These are phyloP conservation scores for Lithohypha guttulata DNA, from an alignment of 2,329 filamentous ascomycete genomes.

Conservation along the genomic window DNA sequence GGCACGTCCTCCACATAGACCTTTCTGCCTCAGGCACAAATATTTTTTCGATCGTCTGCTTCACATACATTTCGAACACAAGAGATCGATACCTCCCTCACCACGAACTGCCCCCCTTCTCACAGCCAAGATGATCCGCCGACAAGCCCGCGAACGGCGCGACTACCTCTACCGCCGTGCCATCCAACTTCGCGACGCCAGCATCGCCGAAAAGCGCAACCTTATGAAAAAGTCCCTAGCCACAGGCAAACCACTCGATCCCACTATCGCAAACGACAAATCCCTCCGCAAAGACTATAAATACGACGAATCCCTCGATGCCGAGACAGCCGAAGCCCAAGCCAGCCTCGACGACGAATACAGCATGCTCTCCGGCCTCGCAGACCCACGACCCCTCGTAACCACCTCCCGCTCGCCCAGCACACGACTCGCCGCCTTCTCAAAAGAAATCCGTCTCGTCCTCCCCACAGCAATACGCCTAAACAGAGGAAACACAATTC, in stretches of 20 bases:
- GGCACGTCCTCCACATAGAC: too few relatives aligned
- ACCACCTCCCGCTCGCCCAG: slow-evolving; percentile 86
- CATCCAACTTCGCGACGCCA: slow-evolving; percentile 76
- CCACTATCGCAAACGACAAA: slow-evolving; percentile 77
- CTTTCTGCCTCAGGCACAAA: too few relatives aligned
- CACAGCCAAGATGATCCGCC: slow-evolving; percentile 32
- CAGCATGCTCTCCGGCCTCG: slow-evolving; percentile 75
- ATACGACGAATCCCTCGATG: slow-evolving; percentile 76
- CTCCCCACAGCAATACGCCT: slow-evolving; percentile 77
- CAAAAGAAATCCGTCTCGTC: slow-evolving; percentile 78
- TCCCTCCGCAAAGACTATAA: slow-evolving; percentile 75
- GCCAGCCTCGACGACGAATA: slow-evolving; percentile 86
- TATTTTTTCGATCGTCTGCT: neutral
- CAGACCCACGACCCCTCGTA: slow-evolving; percentile 79
- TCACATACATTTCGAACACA: neutral
- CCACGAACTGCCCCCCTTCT: neutral
- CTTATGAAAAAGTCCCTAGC: slow-evolving; percentile 79
- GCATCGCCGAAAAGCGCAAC: slow-evolving; percentile 82
- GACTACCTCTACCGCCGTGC: slow-evolving; percentile 89
- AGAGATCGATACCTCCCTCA: too few relatives aligned
- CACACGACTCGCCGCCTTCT: slow-evolving; percentile 73
- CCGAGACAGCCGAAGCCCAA: slow-evolving; percentile 78
- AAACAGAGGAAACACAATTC: slow-evolving; percentile 81
- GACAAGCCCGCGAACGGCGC: slow-evolving; percentile 66
- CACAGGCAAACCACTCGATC: slow-evolving; percentile 74